Conservation (phyloP, 2,329 filamentous ascomycete genomes). For the Amesomyces nigricolor region DNA sequence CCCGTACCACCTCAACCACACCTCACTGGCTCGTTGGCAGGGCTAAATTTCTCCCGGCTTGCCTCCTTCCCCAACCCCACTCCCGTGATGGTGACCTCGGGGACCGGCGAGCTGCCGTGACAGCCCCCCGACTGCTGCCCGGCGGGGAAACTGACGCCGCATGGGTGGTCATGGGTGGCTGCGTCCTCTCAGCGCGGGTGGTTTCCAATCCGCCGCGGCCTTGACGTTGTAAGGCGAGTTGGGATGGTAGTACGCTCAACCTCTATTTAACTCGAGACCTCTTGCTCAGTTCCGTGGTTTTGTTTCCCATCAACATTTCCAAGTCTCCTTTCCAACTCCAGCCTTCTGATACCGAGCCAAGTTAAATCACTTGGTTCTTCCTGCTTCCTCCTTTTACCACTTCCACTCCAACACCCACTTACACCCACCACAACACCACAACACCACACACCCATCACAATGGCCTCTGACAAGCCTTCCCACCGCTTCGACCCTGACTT, state of each 20-base stretch:
- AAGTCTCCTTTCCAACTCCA: not conserved
- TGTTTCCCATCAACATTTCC: constrained; percentile 2
- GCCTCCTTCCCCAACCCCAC: constrained; percentile 24
- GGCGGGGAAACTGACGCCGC: constrained; percentile 28
- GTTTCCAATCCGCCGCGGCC: constrained; percentile 16
- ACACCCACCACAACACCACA: not conserved
- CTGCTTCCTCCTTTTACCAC: not conserved
- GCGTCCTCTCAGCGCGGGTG: constrained; percentile 23
- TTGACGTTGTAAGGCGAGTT: constrained; percentile 1
- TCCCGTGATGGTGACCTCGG: constrained; percentile 23
- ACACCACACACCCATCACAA: constrained; percentile 17
- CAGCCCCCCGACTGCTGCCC: constrained; percentile 21
- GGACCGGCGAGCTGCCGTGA: constrained; percentile 25
- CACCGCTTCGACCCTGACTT: constrained; percentile 67
- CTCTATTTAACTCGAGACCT: constrained; percentile 19
- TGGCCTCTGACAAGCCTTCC: constrained; percentile 27
- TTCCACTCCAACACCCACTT: not conserved
- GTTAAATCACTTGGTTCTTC: not conserved
- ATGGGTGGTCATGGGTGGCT: not conserved
- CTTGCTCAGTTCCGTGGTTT: constrained; percentile 1
- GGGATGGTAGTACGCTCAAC: not conserved
- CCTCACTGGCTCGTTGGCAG: constrained; percentile 9
- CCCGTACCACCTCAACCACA: not conserved
- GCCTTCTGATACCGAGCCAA: not conserved
- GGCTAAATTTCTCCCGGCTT: constrained; percentile 29